Base-by-base conservation (phyloP, 768 basidiomycete genomes). In the Boletellus ananas region DNA sequence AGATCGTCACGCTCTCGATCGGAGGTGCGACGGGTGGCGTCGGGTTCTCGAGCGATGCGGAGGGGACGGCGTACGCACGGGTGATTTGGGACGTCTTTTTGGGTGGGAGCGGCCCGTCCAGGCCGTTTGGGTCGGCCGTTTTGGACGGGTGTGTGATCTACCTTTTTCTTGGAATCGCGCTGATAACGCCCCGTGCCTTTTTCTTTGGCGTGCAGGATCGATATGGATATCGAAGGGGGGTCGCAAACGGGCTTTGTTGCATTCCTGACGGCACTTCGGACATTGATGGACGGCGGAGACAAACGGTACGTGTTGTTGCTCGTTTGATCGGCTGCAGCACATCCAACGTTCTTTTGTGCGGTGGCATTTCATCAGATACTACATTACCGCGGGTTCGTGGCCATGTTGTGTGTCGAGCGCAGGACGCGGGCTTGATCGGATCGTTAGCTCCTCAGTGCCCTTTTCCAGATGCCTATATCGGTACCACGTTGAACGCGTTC, bases 51-150 rank as follows among this genome's bases (percentile, higher is more conserved):
- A 79, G 76, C 40, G 83, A 81, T 49, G 65, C 71, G 2, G 78
- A 85, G 56, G 87, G 80, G 2, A 58, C 66, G 12, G 63, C 72
- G 4, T 88, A 85, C 61, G 86, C 81, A 0, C 72, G 82, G 45
- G 81, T 79, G 0, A 79, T 90, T 45, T 89, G 87, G 87, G 45
- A 67, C 43, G 51, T 85, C 43, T 87, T 88, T 65, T 70, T 89
- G 25, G 87, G 85, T 9, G 84, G 85, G 16, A 72, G 70, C 1
- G 80, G 78, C 50, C 62, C 63, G 23, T 85, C 79, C 14, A 76
- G 87, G 51, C 87, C 87, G 0, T 90, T 90, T 57, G 87, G 87
- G 21, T 66, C 56, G 51, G 87, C 85, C 3, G 75, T 87, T 43
- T 72, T 90, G 21, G 87, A 89, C 57, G 87, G 87, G 85, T 86